Conservation (phyloP, 345 rosid species). For the Eucalyptus marginata region DNA sequence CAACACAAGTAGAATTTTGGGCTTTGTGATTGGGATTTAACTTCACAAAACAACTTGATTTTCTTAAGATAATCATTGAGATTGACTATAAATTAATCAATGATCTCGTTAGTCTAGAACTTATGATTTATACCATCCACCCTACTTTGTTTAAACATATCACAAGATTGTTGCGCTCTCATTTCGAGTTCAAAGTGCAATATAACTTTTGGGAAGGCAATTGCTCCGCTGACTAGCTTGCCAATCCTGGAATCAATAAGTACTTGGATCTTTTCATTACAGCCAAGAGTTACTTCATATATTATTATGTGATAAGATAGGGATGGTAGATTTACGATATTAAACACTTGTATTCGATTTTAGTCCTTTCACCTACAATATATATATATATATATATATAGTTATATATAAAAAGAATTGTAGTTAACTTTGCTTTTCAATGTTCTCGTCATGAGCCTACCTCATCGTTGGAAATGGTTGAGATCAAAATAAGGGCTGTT, state of each 20-base stretch:
- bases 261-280: neutral
- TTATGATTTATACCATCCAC: no score
- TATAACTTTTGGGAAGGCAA: rapidly evolving
- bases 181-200: neutral
- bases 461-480: neutral
- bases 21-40: neutral
- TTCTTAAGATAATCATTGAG: neutral
- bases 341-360: neutral
- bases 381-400: no score
- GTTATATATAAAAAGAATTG: no score
- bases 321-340: no score
- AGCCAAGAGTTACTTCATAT: neutral
- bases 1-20: neutral
- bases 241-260: neutral
- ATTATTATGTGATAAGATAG: no score
- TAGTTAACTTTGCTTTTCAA: neutral
- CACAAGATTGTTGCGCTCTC: neutral
- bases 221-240: rapidly evolving
- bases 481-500: neutral
- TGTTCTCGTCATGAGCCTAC: neutral
- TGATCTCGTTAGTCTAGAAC: neutral
- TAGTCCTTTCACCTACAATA: no score
- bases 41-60: neutral
- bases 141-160: neutral
- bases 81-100: neutral